A percentile compares a stretch with the other conserved stretches of the same genome.
Conservation (phyloP, 352 stramenopile genomes). For the Pythium insidiosum region DNA sequence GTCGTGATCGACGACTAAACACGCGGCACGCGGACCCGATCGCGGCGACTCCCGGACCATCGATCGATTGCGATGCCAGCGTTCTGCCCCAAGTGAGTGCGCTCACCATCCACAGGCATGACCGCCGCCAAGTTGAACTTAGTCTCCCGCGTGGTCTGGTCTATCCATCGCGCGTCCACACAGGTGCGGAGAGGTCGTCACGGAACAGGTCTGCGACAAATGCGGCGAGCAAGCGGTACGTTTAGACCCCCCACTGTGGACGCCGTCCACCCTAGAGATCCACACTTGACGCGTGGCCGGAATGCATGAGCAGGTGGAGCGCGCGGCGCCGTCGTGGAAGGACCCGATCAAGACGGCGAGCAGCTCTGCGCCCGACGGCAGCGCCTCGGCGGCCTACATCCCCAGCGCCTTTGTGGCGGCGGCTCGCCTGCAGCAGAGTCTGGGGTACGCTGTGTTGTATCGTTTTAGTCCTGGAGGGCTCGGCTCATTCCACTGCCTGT, state of each 20-base stretch:
- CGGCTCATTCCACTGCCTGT: background rate
- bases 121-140: no score
- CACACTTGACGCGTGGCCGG: no score
- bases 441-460: slow-evolving; percentile 25
- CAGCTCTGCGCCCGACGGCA: slow-evolving; percentile 23
- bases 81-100: slow-evolving; percentile 56
- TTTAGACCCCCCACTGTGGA: no score
- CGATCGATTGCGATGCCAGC: slow-evolving; percentile 32
- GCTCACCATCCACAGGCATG: background rate
- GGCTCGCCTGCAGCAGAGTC: slow-evolving; percentile 34
- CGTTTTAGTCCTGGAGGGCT: background rate
- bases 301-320: slow-evolving; percentile 19
- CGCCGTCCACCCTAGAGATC: background rate
- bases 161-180: no score
- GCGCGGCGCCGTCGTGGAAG: slow-evolving; percentile 45
- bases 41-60: no score
- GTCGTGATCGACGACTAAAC: no score
- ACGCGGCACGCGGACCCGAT: no score
- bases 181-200: slow-evolving; percentile 59
- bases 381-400: slow-evolving; percentile 31
- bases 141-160: background rate
- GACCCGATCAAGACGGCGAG: slow-evolving; percentile 27
- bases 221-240: slow-evolving; percentile 57
- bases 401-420: slow-evolving; percentile 58
- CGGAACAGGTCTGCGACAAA: slow-evolving; percentile 36